Conservation (phyloP, 2,329 filamentous ascomycete genomes). For the Fusarium caatingaense region DNA sequence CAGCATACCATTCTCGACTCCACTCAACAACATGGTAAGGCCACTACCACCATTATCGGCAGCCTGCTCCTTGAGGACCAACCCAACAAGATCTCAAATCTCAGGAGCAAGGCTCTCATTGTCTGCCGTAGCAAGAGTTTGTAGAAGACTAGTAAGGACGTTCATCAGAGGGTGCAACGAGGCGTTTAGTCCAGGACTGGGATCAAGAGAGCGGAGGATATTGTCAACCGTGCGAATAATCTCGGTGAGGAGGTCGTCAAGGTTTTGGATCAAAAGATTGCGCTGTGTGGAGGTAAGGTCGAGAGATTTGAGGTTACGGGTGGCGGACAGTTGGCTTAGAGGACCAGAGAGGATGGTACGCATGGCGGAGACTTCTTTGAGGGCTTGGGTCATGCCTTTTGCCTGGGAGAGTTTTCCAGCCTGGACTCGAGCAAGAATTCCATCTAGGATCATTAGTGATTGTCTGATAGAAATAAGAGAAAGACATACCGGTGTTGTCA, state of each 20-base stretch:
- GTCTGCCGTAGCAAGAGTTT: neutral
- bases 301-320: constrained; percentile 1
- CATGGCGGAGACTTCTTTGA: constrained; percentile 4
- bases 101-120: neutral
- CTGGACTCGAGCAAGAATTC: constrained; percentile 1
- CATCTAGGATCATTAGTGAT: neutral
- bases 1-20: constrained; percentile 12
- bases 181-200: neutral
- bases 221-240: neutral
- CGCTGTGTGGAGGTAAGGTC: neutral
- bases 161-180: constrained; percentile 19
- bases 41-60: neutral
- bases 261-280: neutral
- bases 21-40: constrained; percentile 1
- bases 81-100: neutral
- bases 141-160: constrained; percentile 1
- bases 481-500: constrained; percentile 1
- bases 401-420: neutral
- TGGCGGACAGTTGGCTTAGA: neutral
- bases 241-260: neutral
- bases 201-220: neutral
- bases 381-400: neutral
- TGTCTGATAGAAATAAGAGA: too few relatives aligned
- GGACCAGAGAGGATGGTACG: neutral
- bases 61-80: neutral